Evolutionary conservation across 306 rosid genomes (phyloP).

Genomic region (Vigna trinervia): DNA sequence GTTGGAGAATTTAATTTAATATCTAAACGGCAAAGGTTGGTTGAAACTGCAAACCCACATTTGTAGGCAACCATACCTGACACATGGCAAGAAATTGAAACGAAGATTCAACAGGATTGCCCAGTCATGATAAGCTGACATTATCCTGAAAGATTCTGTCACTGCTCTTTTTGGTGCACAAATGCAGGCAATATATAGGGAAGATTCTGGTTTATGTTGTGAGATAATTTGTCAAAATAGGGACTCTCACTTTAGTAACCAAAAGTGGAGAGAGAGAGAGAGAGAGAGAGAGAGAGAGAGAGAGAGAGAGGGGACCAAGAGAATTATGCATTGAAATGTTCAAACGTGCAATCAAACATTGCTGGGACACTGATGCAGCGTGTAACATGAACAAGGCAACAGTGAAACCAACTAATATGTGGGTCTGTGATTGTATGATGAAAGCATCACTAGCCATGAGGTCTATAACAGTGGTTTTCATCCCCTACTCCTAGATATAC

Average conservation of each 20-base stretch:
- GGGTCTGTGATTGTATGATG: slow-evolving; percentile 53
- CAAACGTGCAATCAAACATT: slow-evolving; percentile 51
- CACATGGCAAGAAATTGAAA: slow-evolving; percentile 31
- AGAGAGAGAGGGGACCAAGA: slow-evolving; percentile 45
- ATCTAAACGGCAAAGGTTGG: slow-evolving; percentile 45
- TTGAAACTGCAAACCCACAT: slow-evolving; percentile 8
- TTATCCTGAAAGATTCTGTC: slow-evolving; percentile 43
- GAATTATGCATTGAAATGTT: slow-evolving; percentile 48
- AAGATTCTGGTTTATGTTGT: slow-evolving; percentile 26
- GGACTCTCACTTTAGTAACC: slow-evolving; percentile 40
- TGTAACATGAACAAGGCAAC: slow-evolving; percentile 45
- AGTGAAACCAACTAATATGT: slow-evolving; percentile 54
- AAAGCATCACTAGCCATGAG: slow-evolving; percentile 45
- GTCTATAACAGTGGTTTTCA: slow-evolving; percentile 34
- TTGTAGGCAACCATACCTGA: slow-evolving; percentile 32
- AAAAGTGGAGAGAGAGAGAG: slow-evolving; percentile 43
- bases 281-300: slow-evolving; percentile 30
- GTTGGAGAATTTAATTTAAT: slow-evolving; percentile 47
- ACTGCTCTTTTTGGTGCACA: slow-evolving; percentile 50
- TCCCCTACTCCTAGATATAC: slow-evolving; percentile 39
- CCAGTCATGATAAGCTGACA: slow-evolving; percentile 34
- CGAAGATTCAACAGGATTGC: slow-evolving; percentile 6
- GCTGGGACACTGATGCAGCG: slow-evolving; percentile 46
- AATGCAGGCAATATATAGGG: slow-evolving; percentile 45
- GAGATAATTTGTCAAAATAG: slow-evolving; percentile 40